These are phyloP conservation scores for Vitis cinerea DNA, from an alignment of 164 flowering plant genomes.

Conservation along the genomic window DNA sequence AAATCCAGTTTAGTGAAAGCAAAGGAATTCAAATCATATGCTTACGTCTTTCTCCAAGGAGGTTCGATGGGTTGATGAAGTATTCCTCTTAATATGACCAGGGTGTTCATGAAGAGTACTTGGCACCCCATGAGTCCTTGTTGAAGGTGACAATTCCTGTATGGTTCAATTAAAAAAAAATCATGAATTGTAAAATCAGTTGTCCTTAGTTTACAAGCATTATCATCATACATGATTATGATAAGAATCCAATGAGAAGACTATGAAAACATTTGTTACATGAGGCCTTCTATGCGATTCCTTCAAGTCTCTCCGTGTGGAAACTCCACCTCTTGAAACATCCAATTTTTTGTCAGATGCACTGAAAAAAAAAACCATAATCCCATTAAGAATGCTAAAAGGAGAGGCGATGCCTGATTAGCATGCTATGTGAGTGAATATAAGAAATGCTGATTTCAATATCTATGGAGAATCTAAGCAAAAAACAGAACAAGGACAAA, in stretches of 20 bases:
- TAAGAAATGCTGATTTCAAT: no score
- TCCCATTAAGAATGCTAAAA: not conserved
- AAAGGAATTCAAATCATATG: not conserved
- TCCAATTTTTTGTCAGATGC: constrained; percentile 59
- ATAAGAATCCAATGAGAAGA: not conserved
- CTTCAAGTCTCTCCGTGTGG: constrained; percentile 26
- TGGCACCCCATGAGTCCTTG: constrained; percentile 24
- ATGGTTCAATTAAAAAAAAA: not conserved
- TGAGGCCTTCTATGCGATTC: constrained; percentile 24
- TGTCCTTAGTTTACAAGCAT: not conserved
- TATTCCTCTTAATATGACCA: constrained; percentile 18
- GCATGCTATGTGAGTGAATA: no score
- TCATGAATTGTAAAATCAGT: not conserved
- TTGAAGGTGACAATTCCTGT: constrained; percentile 40
- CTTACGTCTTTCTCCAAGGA: constrained; percentile 89
- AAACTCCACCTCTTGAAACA: constrained; percentile 31
- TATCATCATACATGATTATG: not conserved
- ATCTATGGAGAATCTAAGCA: no score
- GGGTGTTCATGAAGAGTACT: constrained; percentile 39
- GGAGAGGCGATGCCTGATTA: not conserved
- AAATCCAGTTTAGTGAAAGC: not conserved
- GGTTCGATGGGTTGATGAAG: constrained; percentile 47
- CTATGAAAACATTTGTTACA: not conserved
- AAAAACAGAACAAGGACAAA: no score
- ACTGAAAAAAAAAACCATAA: constrained; percentile 33